Evolutionary conservation across 345 rosid genomes (phyloP), one percentile per base, ranked within the genome.

Genomic region (Camelina hispida): DNA sequence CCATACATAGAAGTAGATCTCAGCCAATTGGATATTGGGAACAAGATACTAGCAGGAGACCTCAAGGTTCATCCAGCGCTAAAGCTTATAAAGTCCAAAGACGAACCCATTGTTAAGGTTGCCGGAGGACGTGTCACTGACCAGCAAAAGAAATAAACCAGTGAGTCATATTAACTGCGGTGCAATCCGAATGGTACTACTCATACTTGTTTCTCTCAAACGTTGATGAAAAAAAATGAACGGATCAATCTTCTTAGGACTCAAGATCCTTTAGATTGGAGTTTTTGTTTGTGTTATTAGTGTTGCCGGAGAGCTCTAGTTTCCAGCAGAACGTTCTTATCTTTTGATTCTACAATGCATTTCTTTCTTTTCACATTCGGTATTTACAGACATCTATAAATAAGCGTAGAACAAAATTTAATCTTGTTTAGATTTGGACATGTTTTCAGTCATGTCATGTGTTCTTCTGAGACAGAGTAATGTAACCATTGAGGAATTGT

Each of bases 1-100:
- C 97, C 99, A 48, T 90, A 90, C 77, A 92, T 95, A 77, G 98
- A 95, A 23, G 97, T 95, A 71, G 99, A 92, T 78, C 85, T 95
- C 15, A 95, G 91, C 35, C 89, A 89, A 81, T 68, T 95, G 78
- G 98, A 95, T 35, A 88, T 88, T 1, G 93, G 91, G 23, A 88
- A 92, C 72, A 95, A 88, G 84, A 70, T 95, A 74, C 78, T 87
- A 28, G 78, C 78, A 80, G 94, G 98, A 56, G 98, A 95, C 73
- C 98, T 95, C 69, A 88, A 87, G 72, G 94, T 90, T 76, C 99
- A 92, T 73, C 98, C 98, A 5, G 93, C 89, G 15, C 73, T 92
- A 67, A 88, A 87, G 83, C 96, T 89, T 34, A 10, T 89, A 44
- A 82, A 80, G 75, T 35, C 91, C 17, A 76, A 82, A 71, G 93